These are phyloP conservation scores for Zygosaccharomyces bisporus DNA, from an alignment of 805 yeast genomes.

Conservation along the genomic window DNA sequence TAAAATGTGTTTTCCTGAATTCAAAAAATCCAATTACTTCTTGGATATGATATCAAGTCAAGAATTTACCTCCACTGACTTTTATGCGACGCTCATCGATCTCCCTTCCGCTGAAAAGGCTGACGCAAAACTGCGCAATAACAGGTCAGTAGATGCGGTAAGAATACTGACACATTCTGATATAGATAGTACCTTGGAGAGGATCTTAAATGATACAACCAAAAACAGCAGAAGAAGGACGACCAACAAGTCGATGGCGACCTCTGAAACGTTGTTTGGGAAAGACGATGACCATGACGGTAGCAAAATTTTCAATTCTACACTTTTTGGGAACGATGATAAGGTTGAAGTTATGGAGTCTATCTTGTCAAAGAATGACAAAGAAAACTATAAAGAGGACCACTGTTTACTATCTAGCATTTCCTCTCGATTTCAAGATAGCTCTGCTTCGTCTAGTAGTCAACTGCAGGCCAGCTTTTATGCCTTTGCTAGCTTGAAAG, in stretches of 20 bases:
- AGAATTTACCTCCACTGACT: slow-evolving; percentile 33
- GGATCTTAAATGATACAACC: slow-evolving; percentile 28
- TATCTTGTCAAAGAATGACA: slow-evolving; percentile 1
- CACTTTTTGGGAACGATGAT: slow-evolving; percentile 15
- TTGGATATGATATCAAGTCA: slow-evolving; percentile 49
- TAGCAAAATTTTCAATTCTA: slow-evolving; percentile 15
- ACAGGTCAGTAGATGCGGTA: slow-evolving; percentile 10
- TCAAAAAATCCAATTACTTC: slow-evolving; percentile 56
- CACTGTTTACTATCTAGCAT: slow-evolving; percentile 21
- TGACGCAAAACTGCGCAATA: slow-evolving; percentile 16
- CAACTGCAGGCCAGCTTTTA: slow-evolving; percentile 12
- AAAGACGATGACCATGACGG: slow-evolving; percentile 10
- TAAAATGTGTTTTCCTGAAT: slow-evolving; percentile 50
- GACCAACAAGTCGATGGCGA: background rate
- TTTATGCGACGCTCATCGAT: slow-evolving; percentile 23
- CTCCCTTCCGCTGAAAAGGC: slow-evolving; percentile 16
- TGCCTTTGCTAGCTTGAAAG: slow-evolving; percentile 42
- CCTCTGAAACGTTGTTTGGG: slow-evolving; percentile 15
- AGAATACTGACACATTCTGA: slow-evolving; percentile 27
- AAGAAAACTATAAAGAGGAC: slow-evolving; percentile 18
- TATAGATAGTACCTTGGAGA: slow-evolving; percentile 34
- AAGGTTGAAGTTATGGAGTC: slow-evolving; percentile 2
- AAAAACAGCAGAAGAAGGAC: slow-evolving; percentile 16
- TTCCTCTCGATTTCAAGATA: background rate
- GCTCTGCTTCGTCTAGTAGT: background rate